These are phyloP conservation scores for Sistotremastrum suecicum DNA, from an alignment of 768 basidiomycete genomes.

Conservation along the genomic window DNA sequence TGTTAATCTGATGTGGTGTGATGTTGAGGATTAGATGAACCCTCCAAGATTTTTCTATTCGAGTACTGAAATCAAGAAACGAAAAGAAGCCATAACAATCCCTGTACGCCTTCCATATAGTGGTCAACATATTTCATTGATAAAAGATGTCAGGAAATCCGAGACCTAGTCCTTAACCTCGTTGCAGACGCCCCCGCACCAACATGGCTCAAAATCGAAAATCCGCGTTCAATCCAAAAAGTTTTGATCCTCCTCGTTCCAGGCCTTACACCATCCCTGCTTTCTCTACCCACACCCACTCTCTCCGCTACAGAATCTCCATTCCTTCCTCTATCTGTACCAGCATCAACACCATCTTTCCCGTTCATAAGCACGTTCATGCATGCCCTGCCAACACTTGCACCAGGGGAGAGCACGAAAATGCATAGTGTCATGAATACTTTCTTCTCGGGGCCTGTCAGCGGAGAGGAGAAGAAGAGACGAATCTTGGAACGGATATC, in stretches of 20 bases:
- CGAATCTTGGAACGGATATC: constrained; percentile 33
- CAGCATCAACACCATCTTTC: constrained; percentile 21
- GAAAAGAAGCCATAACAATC: constrained; percentile 65
- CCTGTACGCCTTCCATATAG: constrained; percentile 37
- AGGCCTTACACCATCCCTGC: constrained; percentile 66
- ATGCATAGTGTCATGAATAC: constrained; percentile 78
- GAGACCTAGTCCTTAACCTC: constrained; percentile 76
- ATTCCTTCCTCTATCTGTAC: constrained; percentile 21
- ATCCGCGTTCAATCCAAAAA: constrained; percentile 57
- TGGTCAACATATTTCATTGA: not conserved
- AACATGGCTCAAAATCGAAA: constrained; percentile 81
- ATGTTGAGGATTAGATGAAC: constrained; percentile 24
- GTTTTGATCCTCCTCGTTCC: constrained; percentile 73
- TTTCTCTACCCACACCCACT: constrained; percentile 40
- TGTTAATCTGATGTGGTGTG: constrained; percentile 1
- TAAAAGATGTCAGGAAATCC: constrained; percentile 48
- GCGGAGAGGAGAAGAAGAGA: constrained; percentile 63
- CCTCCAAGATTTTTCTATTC: constrained; percentile 73
- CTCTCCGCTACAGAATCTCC: constrained; percentile 5
- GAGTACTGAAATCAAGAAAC: constrained; percentile 57
- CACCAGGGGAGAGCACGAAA: constrained; percentile 74
- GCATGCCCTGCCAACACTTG: constrained; percentile 85
- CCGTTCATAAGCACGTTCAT: constrained; percentile 76
- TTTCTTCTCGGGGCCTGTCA: constrained; percentile 74
- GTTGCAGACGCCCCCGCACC: constrained; percentile 72